Conservation (phyloP, 2,329 filamentous ascomycete genomes). For the Periconia digitata region DNA sequence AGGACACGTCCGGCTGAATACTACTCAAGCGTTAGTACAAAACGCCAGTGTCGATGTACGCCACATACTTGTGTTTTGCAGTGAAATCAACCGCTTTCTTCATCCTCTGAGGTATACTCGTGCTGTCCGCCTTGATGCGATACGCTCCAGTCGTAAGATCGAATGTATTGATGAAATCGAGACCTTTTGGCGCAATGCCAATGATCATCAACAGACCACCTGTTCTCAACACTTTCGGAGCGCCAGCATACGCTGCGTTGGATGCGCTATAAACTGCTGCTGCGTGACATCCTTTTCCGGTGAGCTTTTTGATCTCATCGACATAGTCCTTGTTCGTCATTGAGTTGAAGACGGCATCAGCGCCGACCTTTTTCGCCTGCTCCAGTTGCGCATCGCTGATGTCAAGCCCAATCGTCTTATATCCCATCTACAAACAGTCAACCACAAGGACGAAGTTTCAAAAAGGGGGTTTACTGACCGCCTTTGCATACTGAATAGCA, state of each 20-base stretch:
- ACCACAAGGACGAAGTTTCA: neutral
- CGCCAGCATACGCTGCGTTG: conserved; percentile 41
- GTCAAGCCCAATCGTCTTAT: conserved; percentile 48
- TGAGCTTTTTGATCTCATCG: conserved; percentile 45
- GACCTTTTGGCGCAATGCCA: conserved; percentile 42
- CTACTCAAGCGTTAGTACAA: conserved; percentile 12
- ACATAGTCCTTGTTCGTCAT: conserved; percentile 41
- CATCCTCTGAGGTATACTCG: conserved; percentile 47
- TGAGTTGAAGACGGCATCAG: conserved; percentile 50
- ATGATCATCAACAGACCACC: conserved; percentile 49
- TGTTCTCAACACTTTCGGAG: conserved; percentile 40
- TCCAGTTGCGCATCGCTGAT: conserved; percentile 48
- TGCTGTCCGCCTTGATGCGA: conserved; percentile 47
- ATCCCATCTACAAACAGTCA: conserved; percentile 37
- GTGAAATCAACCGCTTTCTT: conserved; percentile 49
- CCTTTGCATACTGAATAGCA: conserved; percentile 52
- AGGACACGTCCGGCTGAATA: conserved; percentile 46
- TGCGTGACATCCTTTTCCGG: conserved; percentile 46
- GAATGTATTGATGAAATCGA: conserved; percentile 42
- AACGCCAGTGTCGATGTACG: neutral
- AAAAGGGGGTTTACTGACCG: conserved; percentile 20
- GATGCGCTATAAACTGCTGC: conserved; percentile 47
- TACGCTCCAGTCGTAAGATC: conserved; percentile 46
- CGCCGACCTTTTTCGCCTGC: conserved; percentile 44
- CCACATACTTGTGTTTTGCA: conserved; percentile 36